Evolutionary conservation across 2,329 filamentous ascomycete genomes (phyloP), one percentile per base, ranked within the genome.

Genomic region (Curvularia verruculosa): DNA sequence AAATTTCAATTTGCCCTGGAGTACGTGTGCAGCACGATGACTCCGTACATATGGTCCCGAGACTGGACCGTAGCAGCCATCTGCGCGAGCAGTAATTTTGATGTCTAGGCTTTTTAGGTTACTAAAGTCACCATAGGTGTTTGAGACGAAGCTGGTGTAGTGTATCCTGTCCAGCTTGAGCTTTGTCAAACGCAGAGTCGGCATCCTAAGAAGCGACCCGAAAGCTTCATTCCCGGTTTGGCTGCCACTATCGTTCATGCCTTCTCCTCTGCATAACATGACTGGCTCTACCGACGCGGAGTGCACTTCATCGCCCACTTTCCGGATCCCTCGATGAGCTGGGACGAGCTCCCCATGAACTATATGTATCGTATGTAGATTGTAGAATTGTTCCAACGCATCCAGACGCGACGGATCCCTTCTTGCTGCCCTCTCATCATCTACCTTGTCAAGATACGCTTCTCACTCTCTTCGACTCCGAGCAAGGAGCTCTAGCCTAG

Each of bases 391-490:
- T 3, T n/a, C 15, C 10, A 59, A 21, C 7, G 21, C 15, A 3
- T 44, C 12, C n/a, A 39, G 18, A 9, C 7, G 24, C 15, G 10
- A 18, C n/a, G 3, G 19, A 0, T 7, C 6, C 4, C 13, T 10
- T 26, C 41, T 37, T 13, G 41, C 26, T 10, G 13, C 18, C n/a
- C 37, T 45, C 31, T 64, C 59, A 7, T 67, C 64, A 4, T 49
- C 23, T 1, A 52, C 9, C 13, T 54, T 54, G 7, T 46, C 24
- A 3, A 59, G 8, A 37, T 61, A 63, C 13, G 41, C 49, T 28
- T 55, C 52, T 43, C 49, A 66, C 19, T 57, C 53, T 41, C 51
- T 3, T 18, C 29, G 59, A 19, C 44, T 36, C 10, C 28, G 18
- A 18, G 53, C 48, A 46, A 55, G 46, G 28, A 47, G 36, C 19